Evolutionary conservation across 495 filamentous ascomycete genomes (phyloP), one percentile per base, ranked within the genome.

Genomic region (Penicillium longicatenatum): DNA sequence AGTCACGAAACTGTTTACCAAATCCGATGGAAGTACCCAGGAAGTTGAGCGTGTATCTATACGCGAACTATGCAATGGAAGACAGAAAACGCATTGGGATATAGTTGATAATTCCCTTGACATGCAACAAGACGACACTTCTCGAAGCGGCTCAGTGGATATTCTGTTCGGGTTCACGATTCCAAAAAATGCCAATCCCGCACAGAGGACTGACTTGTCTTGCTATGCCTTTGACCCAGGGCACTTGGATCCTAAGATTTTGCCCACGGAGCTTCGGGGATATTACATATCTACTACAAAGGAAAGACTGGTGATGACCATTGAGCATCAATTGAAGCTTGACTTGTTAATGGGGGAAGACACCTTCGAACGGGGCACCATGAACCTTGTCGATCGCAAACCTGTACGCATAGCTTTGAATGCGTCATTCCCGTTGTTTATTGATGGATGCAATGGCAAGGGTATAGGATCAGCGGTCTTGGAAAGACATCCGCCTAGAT

Each of bases 241-340:
- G 10, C 52, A 41, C 22, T 14, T 10, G 19, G 22, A 50, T 24
- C 33, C 31, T 21, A 9, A 4, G 8, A 19, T 26, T 4, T 17
- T 54, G 6, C 37, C 41, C 14, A 12, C 10, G 8, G 33, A 21
- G 3, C 17, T 51, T 11, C 44, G 30, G 17, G 39, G 51, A 39
- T 16, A 17, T 14, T 46, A 26, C 26, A 19, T 19, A 1, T 43
- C 45, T 17, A 48, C 41, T 7, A 55, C 50, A 16, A 44, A 47
- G n/a, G 12, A 55, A 29, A 43, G 11, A 11, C 39, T 58, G 7
- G 31, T 58, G 11, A 21, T 63, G 29, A 63, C 58, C 0, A 26
- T 54, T 33, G 58, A 64, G 24, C 58, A 60, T 44, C 57, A 50
- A n/a, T 26, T 64, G 14, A 58, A 48, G 30, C 54, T 64, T 9